Evolutionary conservation across 768 basidiomycete genomes (phyloP).

Genomic region (Termitomyces eurrhizus): DNA sequence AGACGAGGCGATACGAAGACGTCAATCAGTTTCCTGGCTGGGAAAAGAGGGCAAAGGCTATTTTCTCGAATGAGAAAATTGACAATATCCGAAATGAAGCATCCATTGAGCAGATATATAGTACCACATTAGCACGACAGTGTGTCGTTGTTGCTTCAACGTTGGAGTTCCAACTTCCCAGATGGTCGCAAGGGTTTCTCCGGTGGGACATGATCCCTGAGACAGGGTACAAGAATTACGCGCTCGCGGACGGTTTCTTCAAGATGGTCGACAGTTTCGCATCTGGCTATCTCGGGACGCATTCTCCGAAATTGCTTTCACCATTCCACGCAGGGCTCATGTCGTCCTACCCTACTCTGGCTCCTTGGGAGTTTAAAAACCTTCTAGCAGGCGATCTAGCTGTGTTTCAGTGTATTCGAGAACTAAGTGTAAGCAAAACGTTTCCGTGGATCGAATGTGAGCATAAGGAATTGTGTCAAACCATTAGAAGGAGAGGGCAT

Average conservation of each 20-base stretch:
- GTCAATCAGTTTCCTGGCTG: background rate
- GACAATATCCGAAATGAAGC: background rate
- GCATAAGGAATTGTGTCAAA: background rate
- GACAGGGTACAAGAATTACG: background rate
- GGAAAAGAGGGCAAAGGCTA: background rate
- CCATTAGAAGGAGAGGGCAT: background rate
- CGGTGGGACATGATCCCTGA: background rate
- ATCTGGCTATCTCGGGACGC: background rate
- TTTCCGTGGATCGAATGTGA: background rate
- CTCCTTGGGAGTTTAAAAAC: background rate
- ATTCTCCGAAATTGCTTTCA: background rate
- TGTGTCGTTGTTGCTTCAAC: constrained; percentile 1
- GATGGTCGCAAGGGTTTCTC: background rate
- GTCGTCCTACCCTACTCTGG: background rate
- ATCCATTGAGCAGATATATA: background rate
- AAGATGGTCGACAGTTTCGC: background rate
- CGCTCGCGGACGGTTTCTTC: background rate
- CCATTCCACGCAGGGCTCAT: background rate
- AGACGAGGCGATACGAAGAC: background rate
- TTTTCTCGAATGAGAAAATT: background rate
- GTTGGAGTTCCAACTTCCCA: background rate
- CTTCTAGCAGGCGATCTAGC: background rate
- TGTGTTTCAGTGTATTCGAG: background rate
- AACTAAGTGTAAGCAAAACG: background rate
- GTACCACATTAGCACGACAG: background rate